Evolutionary conservation across 345 rosid species (phyloP).

Genomic region (Citrus unshiu): DNA sequence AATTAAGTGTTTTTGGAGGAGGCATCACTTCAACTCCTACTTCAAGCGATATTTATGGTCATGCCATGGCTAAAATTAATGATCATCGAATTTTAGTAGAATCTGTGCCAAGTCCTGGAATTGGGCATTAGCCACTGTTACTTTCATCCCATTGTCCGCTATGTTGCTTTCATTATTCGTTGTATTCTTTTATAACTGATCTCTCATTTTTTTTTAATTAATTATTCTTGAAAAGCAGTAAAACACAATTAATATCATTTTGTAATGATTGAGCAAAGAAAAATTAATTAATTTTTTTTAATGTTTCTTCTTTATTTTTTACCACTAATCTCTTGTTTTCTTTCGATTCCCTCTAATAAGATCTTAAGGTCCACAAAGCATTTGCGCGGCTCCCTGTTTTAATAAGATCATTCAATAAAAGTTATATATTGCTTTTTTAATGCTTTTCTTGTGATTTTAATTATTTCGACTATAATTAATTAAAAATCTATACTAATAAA

Average conservation of each 20-base stretch:
- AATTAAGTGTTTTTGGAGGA: background rate
- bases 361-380: no score
- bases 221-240: background rate
- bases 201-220: background rate
- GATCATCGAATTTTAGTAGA: background rate
- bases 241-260: background rate
- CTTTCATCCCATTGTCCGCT: no score
- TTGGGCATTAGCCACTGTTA: conserved; percentile 31
- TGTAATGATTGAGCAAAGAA: background rate
- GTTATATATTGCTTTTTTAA: no score
- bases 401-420: no score
- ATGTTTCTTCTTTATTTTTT: no score
- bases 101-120: conserved; percentile 56
- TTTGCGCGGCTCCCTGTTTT: no score
- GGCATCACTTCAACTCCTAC: background rate
- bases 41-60: background rate
- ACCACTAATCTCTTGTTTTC: no score
- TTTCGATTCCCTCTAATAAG: no score
- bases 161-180: background rate
- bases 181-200: background rate
- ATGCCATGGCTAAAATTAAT: background rate
- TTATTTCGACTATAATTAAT: no score
- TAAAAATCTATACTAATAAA: no score
- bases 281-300: no score
- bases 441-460: no score